These are phyloP conservation scores for Orobanche coerulescens DNA, from an alignment of 257 asterid genomes.

Conservation along the genomic window DNA sequence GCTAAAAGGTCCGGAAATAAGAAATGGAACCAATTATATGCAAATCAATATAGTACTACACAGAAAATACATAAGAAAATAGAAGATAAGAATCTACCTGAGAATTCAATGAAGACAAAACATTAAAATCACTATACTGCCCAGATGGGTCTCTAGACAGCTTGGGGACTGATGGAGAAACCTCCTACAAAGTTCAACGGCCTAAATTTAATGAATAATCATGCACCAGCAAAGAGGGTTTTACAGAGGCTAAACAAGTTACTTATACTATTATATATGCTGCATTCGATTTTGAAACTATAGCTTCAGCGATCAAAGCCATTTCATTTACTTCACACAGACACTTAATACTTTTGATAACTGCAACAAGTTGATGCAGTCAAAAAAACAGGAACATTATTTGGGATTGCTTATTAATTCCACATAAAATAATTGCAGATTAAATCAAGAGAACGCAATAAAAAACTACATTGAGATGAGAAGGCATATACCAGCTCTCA, in stretches of 20 bases:
- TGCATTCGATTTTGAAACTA: constrained; percentile 5
- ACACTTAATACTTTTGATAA: background rate
- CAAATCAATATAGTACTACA: constrained; percentile 15
- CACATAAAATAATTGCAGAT: constrained; percentile 3
- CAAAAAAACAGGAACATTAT: background rate
- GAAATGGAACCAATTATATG: constrained; percentile 12
- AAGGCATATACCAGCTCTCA: background rate
- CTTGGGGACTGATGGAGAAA: constrained; percentile 68
- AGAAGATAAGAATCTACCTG: constrained; percentile 45
- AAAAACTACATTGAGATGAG: background rate
- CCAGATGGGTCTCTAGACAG: constrained; percentile 89
- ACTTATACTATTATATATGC: constrained; percentile 11
- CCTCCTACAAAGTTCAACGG: constrained; percentile 52
- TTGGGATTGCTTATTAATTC: background rate
- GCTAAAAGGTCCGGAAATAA: constrained; percentile 32
- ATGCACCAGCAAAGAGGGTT: constrained; percentile 11
- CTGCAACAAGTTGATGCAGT: constrained; percentile 6
- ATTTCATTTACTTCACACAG: constrained; percentile 1
- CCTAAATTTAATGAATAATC: constrained; percentile 17
- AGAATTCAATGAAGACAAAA: constrained; percentile 85
- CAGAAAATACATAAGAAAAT: constrained; percentile 6
- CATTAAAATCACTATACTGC: constrained; percentile 86
- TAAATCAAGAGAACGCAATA: background rate
- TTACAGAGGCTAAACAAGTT: background rate
- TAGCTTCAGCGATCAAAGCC: constrained; percentile 1